Evolutionary conservation across 495 filamentous ascomycete genomes (phyloP), one percentile per base, ranked within the genome.

Genomic region (Penicillium cinerascens): DNA sequence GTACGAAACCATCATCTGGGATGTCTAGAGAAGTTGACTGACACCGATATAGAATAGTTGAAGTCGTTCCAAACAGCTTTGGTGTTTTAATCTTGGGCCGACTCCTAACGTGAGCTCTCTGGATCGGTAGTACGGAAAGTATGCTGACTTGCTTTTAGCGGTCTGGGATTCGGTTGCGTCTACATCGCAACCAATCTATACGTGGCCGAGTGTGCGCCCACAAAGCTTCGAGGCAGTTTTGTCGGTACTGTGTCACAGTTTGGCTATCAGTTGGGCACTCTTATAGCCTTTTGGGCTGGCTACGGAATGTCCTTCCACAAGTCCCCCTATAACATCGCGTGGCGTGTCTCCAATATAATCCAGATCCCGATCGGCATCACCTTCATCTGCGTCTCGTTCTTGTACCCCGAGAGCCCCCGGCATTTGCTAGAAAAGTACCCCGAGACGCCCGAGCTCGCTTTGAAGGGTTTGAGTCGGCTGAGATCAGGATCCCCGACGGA

Each of bases 261-360:
- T 42, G 52, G 57, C 16, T 60, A 60, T 17, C 52, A 60, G 33
- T 52, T 72, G 2, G 69, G 70, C 16, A 65, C 64, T 0, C 56
- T 72, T 1, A 73, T 72, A 13, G 67, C 69, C 23, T 73, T 70
- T 41, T 73, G 69, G 67, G 47, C 61, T 23, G 69, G 70, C 7
- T 71, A 70, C 41, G 67, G 70, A 4, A 74, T 72, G 70, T 70
- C 67, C n/a, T 71, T 68, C 50, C 65, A 70, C 41, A 63, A 59
- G 20, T 61, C 61, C 1, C 70, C 70, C 0, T 69, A 65, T 37
- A 71, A 71, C 33, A 69, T 69, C 36, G 67, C 71, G 26, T 74
- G 70, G 71, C 58, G 70, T 1, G 61, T 70, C 1, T 71, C 66
- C 2, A 71, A 70, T 26, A 39, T 68, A 1, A 55, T 74, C 29